Conservation (phyloP, 371 early-diverging fungal species). For the Rhizopus sp. region DNA sequence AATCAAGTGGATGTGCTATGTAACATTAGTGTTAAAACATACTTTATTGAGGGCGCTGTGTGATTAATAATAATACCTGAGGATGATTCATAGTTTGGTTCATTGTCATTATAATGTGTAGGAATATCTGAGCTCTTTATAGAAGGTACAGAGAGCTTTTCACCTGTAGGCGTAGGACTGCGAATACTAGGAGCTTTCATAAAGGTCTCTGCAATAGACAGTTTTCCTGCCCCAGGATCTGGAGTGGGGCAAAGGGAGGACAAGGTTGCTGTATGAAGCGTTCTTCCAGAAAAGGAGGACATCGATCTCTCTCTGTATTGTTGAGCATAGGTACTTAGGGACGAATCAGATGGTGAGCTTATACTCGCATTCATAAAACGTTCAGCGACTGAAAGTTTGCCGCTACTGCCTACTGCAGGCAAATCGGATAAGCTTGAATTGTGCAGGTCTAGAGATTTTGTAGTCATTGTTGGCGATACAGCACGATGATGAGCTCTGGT, state of each 20-base stretch:
- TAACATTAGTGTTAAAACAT: neutral
- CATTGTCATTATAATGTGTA: neutral
- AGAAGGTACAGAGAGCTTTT: neutral
- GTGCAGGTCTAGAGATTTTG: conserved; percentile 1
- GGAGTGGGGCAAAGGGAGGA: neutral
- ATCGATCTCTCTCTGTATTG: conserved; percentile 15
- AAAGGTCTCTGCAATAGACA: conserved; percentile 42
- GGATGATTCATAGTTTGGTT: neutral
- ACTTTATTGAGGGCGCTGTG: too few species aligned
- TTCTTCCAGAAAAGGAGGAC: conserved; percentile 17
- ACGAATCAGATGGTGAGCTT: conserved; percentile 10
- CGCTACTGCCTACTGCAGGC: neutral
- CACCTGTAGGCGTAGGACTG: neutral
- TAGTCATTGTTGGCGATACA: neutral
- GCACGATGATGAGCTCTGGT: conserved; percentile 1
- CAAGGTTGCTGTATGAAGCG: conserved; percentile 2
- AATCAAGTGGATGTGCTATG: conserved; percentile 4
- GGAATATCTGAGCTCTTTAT: neutral
- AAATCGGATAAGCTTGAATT: conserved; percentile 2
- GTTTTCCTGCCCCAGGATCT: conserved; percentile 25
- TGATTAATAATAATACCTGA: neutral
- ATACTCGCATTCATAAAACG: conserved; percentile 33
- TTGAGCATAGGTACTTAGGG: conserved; percentile 3
- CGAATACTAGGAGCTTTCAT: conserved; percentile 18
- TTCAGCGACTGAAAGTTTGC: conserved; percentile 31